Evolutionary conservation across 2,329 filamentous ascomycete genomes (phyloP).

Genomic region (Colletotrichum liriopes): DNA sequence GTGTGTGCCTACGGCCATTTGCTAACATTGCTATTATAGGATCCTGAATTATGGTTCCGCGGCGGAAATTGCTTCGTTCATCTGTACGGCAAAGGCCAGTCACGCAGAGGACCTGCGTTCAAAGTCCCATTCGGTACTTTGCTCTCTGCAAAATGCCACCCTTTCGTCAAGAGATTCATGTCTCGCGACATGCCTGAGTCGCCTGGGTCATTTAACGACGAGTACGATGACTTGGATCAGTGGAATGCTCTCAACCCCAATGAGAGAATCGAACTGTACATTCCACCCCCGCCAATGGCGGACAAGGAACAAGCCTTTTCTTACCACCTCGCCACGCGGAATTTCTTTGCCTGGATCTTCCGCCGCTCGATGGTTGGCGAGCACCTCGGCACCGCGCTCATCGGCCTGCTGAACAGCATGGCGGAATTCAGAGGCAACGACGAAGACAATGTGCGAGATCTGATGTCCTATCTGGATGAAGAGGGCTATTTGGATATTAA

Average conservation of each 20-base stretch:
- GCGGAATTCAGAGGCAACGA: constrained; percentile 70
- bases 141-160: constrained; percentile 70
- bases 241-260: constrained; percentile 52
- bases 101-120: constrained; percentile 77
- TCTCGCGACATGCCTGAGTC: constrained; percentile 43
- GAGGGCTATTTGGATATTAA: constrained; percentile 80
- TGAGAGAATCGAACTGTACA: constrained; percentile 72
- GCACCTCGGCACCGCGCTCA: constrained; percentile 75
- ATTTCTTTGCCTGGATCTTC: constrained; percentile 82
- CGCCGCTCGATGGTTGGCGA: constrained; percentile 77
- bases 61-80: constrained; percentile 80
- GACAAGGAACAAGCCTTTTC: constrained; percentile 69
- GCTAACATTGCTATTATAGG: constrained; percentile 63
- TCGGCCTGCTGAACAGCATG: constrained; percentile 77
- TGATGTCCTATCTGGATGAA: constrained; percentile 77
- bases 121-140: constrained; percentile 73
- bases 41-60: constrained; percentile 79
- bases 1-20: neutral
- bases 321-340: constrained; percentile 80
- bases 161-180: constrained; percentile 71
- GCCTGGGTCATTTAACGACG: constrained; percentile 17
- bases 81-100: constrained; percentile 77
- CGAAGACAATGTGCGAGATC: constrained; percentile 72
- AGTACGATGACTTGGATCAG: constrained; percentile 49
- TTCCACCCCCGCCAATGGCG: constrained; percentile 73